These are phyloP conservation scores for Trametes sp. DNA, from an alignment of 1,284 basidiomycete species.

Conservation along the genomic window DNA sequence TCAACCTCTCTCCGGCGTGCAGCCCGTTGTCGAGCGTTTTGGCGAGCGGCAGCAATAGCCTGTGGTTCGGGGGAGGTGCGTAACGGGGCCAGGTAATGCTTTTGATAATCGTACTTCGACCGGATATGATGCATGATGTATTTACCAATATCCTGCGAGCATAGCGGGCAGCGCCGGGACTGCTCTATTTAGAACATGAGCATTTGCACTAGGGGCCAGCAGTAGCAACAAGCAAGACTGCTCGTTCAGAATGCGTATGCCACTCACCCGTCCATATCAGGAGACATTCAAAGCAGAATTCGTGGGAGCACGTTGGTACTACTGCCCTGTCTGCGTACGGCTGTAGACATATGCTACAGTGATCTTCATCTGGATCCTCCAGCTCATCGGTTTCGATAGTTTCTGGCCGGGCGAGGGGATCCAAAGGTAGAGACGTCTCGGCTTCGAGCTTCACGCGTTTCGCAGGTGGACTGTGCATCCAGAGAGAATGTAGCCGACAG, in stretches of 20 bases:
- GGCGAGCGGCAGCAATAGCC: conserved; percentile 40
- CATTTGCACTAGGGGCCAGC: conserved; percentile 1
- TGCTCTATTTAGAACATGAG: conserved; percentile 56
- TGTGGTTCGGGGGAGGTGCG: conserved; percentile 57
- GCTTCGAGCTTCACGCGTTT: conserved; percentile 37
- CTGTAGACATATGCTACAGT: conserved; percentile 82
- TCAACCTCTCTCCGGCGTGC: conserved; percentile 55
- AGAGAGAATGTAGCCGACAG: background rate
- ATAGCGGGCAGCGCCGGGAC: conserved; percentile 83
- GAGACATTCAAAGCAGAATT: conserved; percentile 91
- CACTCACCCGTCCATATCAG: conserved; percentile 80
- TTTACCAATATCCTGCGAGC: conserved; percentile 74
- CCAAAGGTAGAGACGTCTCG: background rate
- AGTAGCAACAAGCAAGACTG: background rate
- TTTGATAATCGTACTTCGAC: conserved; percentile 80
- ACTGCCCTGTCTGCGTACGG: conserved; percentile 78
- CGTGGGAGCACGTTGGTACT: conserved; percentile 83
- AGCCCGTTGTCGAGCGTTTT: conserved; percentile 37
- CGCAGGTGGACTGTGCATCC: conserved; percentile 31
- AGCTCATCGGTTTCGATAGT: background rate
- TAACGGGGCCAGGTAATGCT: conserved; percentile 79
- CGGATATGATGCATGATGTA: conserved; percentile 85
- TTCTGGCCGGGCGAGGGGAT: background rate
- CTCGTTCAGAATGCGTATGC: background rate
- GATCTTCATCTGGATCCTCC: conserved; percentile 44